Conservation (phyloP, 1,139 yeast genomes). For the Meyerozyma elateridarum region DNA sequence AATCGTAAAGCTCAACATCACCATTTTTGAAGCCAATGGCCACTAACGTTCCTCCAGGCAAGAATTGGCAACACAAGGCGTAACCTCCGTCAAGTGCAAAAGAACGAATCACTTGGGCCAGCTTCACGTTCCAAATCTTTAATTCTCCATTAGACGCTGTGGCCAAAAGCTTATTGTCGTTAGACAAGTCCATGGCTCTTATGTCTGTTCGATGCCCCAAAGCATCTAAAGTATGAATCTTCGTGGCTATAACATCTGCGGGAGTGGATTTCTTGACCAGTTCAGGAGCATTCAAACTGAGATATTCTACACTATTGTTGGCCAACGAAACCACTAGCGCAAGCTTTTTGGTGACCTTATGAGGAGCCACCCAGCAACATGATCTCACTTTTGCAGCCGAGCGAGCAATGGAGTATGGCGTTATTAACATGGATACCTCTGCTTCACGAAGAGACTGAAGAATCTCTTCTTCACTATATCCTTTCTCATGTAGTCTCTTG, state of each 20-base stretch:
- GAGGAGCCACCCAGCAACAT: constrained; percentile 49
- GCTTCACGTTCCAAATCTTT: constrained; percentile 81
- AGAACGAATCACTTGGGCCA: constrained; percentile 74
- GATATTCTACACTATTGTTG: constrained; percentile 72
- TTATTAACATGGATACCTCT: constrained; percentile 53
- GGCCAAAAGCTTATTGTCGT: constrained; percentile 75
- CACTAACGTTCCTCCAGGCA: constrained; percentile 88
- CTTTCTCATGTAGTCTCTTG: constrained; percentile 73
- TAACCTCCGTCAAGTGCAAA: constrained; percentile 75
- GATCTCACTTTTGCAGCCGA: constrained; percentile 53
- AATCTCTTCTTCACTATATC: constrained; percentile 57
- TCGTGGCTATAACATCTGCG: constrained; percentile 26
- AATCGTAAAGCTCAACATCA: constrained; percentile 75
- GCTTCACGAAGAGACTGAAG: constrained; percentile 48
- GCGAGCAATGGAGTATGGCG: constrained; percentile 61
- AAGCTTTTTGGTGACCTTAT: constrained; percentile 36
- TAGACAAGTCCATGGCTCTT: constrained; percentile 75
- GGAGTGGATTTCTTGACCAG: constrained; percentile 43
- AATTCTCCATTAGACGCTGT: constrained; percentile 88
- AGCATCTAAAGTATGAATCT: constrained; percentile 57
- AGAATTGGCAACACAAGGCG: constrained; percentile 72
- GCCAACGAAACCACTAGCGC: constrained; percentile 62
- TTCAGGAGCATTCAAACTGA: constrained; percentile 49
- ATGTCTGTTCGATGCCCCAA: constrained; percentile 90
- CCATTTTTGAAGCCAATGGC: constrained; percentile 93